Percentiles rank a stretch among this genome's conserved stretches.
phyloP scores from a whole-genome alignment of 106 monocot genomes.

The Iris macrosiphon region DNA sequence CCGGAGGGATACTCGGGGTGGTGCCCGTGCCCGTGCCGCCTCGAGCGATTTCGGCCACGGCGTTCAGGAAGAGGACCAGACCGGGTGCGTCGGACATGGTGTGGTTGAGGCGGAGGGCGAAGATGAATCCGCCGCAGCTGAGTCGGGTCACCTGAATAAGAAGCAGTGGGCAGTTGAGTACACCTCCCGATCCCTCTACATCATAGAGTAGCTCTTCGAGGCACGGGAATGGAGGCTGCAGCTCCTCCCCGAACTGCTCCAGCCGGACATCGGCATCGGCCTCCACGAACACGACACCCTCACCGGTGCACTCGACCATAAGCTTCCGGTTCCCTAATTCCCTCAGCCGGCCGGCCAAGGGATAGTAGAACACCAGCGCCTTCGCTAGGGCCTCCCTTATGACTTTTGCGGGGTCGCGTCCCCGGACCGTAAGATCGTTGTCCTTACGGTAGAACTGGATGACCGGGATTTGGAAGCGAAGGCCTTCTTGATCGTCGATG shows the following conservation, averaged over 20 bases:
- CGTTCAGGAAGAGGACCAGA: constrained; percentile 29
- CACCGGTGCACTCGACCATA: constrained; percentile 66
- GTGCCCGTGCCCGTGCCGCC: constrained; percentile 7
- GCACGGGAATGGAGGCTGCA: constrained; percentile 57
- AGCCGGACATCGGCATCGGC: constrained; percentile 59
- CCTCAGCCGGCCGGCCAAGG: constrained; percentile 54
- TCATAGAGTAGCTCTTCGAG: constrained; percentile 47
- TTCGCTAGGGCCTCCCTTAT: constrained; percentile 39
- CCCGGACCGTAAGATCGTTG: neutral
- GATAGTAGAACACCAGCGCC: constrained; percentile 62
- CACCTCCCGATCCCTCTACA: constrained; percentile 26
- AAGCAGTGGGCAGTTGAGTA: constrained; percentile 43
- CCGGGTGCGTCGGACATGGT: constrained; percentile 58
- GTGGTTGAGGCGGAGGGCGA: constrained; percentile 52
- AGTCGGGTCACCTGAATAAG: constrained; percentile 62
- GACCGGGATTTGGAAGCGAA: constrained; percentile 31
- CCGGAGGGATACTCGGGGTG: constrained; percentile 8
- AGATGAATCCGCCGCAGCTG: constrained; percentile 58
- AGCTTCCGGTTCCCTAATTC: constrained; percentile 39
- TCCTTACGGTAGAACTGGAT: constrained; percentile 28
- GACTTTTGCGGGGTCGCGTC: constrained; percentile 29
- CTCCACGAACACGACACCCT: constrained; percentile 69
- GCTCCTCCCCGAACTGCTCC: constrained; percentile 41
- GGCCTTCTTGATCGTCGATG: constrained; percentile 42
- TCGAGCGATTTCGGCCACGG: constrained; percentile 26